A percentile compares a stretch with the other conserved stretches of the same genome.
These are phyloP conservation scores for Sordaria brevicollis DNA, from an alignment of 495 filamentous ascomycete genomes.

Conservation along the genomic window DNA sequence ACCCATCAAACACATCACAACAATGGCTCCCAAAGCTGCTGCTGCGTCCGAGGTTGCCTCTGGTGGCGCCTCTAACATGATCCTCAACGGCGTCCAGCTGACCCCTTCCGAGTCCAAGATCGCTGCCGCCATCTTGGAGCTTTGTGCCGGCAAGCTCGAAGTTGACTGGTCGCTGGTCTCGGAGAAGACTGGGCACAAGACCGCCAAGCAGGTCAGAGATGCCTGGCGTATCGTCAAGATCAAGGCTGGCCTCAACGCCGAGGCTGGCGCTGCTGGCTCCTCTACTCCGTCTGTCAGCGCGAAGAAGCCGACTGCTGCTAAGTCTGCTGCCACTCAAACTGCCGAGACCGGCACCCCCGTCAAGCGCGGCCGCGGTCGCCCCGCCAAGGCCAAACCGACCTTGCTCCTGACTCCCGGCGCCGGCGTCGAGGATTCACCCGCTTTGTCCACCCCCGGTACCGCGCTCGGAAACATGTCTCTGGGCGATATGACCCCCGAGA, in stretches of 20 bases:
- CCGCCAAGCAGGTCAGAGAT: slow-evolving; percentile 3
- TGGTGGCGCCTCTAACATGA: not conserved
- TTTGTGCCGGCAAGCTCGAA: slow-evolving; percentile 2
- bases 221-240: slow-evolving; percentile 6
- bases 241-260: not conserved
- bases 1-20: not conserved
- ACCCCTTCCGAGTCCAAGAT: not conserved
- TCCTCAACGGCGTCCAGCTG: not conserved
- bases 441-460: not conserved
- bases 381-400: slow-evolving; percentile 1
- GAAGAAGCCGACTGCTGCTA: not conserved
- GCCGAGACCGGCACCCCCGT: not conserved
- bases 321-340: not conserved
- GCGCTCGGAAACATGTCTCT: not conserved
- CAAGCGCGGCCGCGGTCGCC: not conserved
- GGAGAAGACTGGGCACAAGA: not conserved
- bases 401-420: not conserved
- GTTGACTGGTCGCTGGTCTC: not conserved
- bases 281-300: not conserved
- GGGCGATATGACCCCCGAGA: not conserved
- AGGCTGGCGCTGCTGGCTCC: not conserved
- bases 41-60: not conserved
- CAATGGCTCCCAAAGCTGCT: slow-evolving; percentile 3
- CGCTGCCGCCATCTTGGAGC: not conserved
- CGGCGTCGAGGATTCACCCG: not conserved